These are phyloP conservation scores for Ceraceosorus guamensis DNA, from an alignment of 1,284 basidiomycete genomes.

Conservation along the genomic window DNA sequence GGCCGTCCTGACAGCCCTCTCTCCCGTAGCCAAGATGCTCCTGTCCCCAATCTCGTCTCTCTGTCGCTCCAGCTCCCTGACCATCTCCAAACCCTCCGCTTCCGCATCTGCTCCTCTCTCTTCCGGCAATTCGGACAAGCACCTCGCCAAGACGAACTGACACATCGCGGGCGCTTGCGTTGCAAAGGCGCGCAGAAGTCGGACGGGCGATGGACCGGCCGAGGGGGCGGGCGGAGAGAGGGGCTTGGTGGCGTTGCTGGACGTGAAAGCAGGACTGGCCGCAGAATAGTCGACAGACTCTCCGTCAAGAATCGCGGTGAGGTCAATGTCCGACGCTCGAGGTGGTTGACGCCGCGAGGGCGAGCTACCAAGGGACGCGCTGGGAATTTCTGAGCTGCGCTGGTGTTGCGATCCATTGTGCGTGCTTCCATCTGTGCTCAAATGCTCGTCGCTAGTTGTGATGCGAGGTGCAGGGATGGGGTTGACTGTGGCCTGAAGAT, in stretches of 20 bases:
- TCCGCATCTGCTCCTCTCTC: slow-evolving; percentile 24
- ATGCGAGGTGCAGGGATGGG: too few species aligned
- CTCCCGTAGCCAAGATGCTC: slow-evolving; percentile 11
- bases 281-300: neutral
- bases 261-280: neutral
- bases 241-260: neutral
- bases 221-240: slow-evolving; percentile 1
- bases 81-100: slow-evolving; percentile 30
- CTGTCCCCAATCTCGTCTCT: slow-evolving; percentile 1
- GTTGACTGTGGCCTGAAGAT: too few species aligned
- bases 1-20: slow-evolving; percentile 23
- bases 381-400: too few species aligned
- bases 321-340: neutral
- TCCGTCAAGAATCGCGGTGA: neutral
- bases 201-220: slow-evolving; percentile 17
- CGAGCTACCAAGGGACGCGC: too few species aligned
- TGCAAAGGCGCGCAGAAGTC: slow-evolving; percentile 35
- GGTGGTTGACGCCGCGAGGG: neutral
- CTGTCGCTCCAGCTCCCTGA: slow-evolving; percentile 20
- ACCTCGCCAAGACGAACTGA: slow-evolving; percentile 28
- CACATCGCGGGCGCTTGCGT: slow-evolving; percentile 28
- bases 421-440: too few species aligned
- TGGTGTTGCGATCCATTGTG: too few species aligned
- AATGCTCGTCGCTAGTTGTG: neutral
- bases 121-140: slow-evolving; percentile 19